Conservation (phyloP, 768 basidiomycete species). For the Inosperma sp. region DNA sequence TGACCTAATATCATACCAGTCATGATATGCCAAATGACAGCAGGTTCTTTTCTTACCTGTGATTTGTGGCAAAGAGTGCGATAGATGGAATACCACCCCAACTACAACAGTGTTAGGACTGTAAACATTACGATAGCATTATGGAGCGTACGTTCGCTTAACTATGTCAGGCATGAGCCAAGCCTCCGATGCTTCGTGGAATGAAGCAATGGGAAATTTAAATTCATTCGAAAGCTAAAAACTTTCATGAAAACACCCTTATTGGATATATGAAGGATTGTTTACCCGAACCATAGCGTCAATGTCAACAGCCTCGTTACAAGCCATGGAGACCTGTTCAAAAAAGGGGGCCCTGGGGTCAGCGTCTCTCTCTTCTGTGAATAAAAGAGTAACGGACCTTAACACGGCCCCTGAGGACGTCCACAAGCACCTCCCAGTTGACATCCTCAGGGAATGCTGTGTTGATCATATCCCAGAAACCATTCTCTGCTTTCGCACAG, state of each 20-base stretch:
- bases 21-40: not conserved
- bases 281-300: slow-evolving; percentile 63
- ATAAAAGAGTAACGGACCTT: slow-evolving; percentile 46
- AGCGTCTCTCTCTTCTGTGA: too few species aligned
- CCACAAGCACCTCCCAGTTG: slow-evolving; percentile 74
- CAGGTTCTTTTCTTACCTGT: slow-evolving; percentile 40
- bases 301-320: slow-evolving; percentile 70
- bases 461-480: slow-evolving; percentile 37
- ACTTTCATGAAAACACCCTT: not conserved
- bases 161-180: slow-evolving; percentile 83
- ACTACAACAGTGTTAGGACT: slow-evolving; percentile 18
- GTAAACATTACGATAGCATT: not conserved
- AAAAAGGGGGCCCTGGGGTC: not conserved
- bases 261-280: not conserved
- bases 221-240: slow-evolving; percentile 85
- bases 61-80: slow-evolving; percentile 78
- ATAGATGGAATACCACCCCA: slow-evolving; percentile 60
- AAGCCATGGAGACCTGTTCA: slow-evolving; percentile 56
- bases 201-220: slow-evolving; percentile 73
- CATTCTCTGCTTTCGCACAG: slow-evolving; percentile 56
- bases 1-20: slow-evolving; percentile 28
- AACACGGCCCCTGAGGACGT: slow-evolving; percentile 81
- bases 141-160: slow-evolving; percentile 57
- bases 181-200: slow-evolving; percentile 87
- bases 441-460: slow-evolving; percentile 62